Conservation (phyloP, 2,329 filamentous ascomycete species). For the Aotearoamyces nothofagi region DNA sequence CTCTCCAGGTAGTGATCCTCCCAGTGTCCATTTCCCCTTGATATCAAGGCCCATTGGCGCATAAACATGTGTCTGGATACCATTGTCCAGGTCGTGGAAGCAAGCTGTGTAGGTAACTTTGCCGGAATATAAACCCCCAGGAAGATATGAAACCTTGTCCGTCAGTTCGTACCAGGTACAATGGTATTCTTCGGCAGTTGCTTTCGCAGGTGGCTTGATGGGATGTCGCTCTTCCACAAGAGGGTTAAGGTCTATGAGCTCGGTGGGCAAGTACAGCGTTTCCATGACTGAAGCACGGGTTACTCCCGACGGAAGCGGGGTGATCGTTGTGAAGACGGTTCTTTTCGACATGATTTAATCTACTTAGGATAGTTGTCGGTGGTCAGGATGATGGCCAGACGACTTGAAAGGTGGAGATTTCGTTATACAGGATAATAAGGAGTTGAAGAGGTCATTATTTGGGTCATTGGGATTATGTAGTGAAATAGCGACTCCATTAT, state of each 20-base stretch:
- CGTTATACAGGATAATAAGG: too few species aligned
- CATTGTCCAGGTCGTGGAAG: slow-evolving; percentile 59
- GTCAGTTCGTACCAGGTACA: slow-evolving; percentile 67
- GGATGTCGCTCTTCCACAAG: slow-evolving; percentile 58
- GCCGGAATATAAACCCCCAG: slow-evolving; percentile 44
- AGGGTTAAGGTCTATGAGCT: slow-evolving; percentile 83
- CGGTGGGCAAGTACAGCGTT: slow-evolving; percentile 62
- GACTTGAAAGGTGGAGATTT: too few species aligned
- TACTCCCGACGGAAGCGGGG: slow-evolving; percentile 56
- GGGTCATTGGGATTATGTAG: too few species aligned
- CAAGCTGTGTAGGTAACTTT: slow-evolving; percentile 67
- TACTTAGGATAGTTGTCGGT: too few species aligned
- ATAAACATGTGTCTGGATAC: slow-evolving; percentile 71
- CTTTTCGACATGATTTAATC: slow-evolving; percentile 63
- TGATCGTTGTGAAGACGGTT: slow-evolving; percentile 62
- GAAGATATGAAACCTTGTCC: slow-evolving; percentile 59
- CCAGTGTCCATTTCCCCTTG: slow-evolving; percentile 62
- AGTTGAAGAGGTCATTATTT: too few species aligned
- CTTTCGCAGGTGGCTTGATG: slow-evolving; percentile 51
- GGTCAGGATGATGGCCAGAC: too few species aligned
- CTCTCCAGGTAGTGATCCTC: slow-evolving; percentile 58
- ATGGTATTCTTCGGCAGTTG: slow-evolving; percentile 53
- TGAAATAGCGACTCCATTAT: too few species aligned
- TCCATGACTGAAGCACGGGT: slow-evolving; percentile 55
- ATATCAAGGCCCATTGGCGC: slow-evolving; percentile 73